Evolutionary conservation across 495 filamentous ascomycete genomes (phyloP), one percentile per base, ranked within the genome.

Genomic region (Thermochaetoides thermophila): DNA sequence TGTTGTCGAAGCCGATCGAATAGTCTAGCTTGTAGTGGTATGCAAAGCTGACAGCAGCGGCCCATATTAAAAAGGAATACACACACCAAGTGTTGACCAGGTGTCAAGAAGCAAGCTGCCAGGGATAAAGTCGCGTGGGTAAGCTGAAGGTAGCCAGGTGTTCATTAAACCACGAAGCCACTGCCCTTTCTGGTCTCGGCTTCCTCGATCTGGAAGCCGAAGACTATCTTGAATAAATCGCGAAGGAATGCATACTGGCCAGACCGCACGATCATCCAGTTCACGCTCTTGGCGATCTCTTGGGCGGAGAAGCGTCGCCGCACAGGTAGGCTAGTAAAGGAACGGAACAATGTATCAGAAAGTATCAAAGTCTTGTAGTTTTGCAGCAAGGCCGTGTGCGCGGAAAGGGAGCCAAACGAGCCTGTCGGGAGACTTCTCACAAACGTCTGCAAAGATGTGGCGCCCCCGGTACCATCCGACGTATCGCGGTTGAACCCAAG

Each of bases 171-270:
- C 0, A 50, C 48, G 31, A 78, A 66, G 6, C 53, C 59, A 2
- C 67, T 54, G 18, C 60, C 60, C 43, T 69, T 69, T 28, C 68
- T 56, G 12, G 53, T 46, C 30, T 73, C 71, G 1, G 72, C 75
- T 40, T 89, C 84, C 39, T 91, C 81, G 17, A 78, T 46, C 35
- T 77, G 72, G 48, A 83, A 82, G 0, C 84, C 83, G 56, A 87
- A 85, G 3, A 92, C 83, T n/a, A 84, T 60, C 29, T 73, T 67
- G 57, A 76, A 92, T 7, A 94, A 56, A 51, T 92, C 85, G 15
- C 68, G 65, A 39, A 92, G 56, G 69, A 82, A 92, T 13, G 59
- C 59, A 50, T 84, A 81, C 37, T 73, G 68, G 19, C 40, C 36
- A 0, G 59, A 57, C 12, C 53, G 48, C 16, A 50, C 32, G 28